Evolutionary conservation across 2,329 filamentous ascomycete species (phyloP).

Genomic region (Aspergillus pseudoglaucus): DNA sequence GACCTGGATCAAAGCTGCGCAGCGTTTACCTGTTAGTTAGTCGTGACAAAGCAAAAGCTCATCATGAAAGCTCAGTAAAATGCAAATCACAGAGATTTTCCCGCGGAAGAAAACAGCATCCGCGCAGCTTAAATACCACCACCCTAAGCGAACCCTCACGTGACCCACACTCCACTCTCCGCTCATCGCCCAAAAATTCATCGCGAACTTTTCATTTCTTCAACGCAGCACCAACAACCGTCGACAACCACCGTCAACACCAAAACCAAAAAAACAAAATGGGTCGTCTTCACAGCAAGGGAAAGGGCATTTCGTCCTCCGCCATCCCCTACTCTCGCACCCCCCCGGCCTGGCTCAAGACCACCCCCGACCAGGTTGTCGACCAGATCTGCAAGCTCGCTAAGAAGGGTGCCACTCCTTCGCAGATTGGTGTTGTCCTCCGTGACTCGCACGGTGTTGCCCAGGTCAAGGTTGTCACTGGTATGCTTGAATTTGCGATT

Average conservation of each 20-base stretch:
- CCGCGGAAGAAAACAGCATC: constrained; percentile 7
- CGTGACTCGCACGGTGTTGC: constrained; percentile 97
- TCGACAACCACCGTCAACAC: constrained; percentile 25
- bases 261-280: constrained; percentile 14
- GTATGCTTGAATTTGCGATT: constrained; percentile 48
- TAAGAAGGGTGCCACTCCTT: constrained; percentile 96
- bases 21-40: background rate
- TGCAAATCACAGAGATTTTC: background rate
- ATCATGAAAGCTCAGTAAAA: background rate
- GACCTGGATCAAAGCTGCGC: background rate
- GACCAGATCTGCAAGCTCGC: constrained; percentile 99
- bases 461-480: constrained; percentile 95
- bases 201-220: constrained; percentile 2
- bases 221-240: constrained; percentile 8
- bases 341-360: constrained; percentile 94
- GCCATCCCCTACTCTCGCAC: constrained; percentile 95
- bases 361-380: constrained; percentile 94
- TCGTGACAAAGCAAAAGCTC: background rate
- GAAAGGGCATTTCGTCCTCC: constrained; percentile 97
- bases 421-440: constrained; percentile 97
- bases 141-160: constrained; percentile 15
- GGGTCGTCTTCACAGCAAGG: constrained; percentile 94
- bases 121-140: constrained; percentile 11
- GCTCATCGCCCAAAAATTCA: constrained; percentile 7
- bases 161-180: constrained; percentile 25